Evolutionary conservation across 176 grass and related monocot species (phyloP).

Genomic region (Leersia perrieri): DNA sequence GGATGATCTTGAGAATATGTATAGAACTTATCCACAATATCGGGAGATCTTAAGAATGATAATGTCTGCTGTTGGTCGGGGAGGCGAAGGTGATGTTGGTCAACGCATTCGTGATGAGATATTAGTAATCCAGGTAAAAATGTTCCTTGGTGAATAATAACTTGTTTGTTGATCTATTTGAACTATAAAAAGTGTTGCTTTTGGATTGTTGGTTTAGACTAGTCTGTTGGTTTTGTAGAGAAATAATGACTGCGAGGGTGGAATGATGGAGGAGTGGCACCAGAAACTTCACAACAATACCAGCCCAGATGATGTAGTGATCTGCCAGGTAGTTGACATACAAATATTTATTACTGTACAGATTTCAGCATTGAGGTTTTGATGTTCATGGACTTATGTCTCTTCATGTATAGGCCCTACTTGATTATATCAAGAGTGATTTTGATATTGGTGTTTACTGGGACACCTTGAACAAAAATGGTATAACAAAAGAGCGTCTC

Average conservation of each 20-base stretch:
- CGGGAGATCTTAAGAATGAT: constrained; percentile 88
- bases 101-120: constrained; percentile 99
- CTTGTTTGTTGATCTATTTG: constrained; percentile 20
- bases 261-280: constrained; percentile 99
- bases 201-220: constrained; percentile 7
- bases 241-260: constrained; percentile 96
- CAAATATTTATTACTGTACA: constrained; percentile 2
- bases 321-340: constrained; percentile 79
- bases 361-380: constrained; percentile 25
- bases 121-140: constrained; percentile 95
- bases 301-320: constrained; percentile 97
- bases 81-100: constrained; percentile 97
- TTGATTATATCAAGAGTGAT: constrained; percentile 88
- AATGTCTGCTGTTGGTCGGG: constrained; percentile 88
- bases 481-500: constrained; percentile 87
- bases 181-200: background rate
- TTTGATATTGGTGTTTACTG: constrained; percentile 87
- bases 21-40: constrained; percentile 73
- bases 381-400: constrained; percentile 21
- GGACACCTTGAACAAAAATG: constrained; percentile 90
- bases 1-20: constrained; percentile 78
- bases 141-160: constrained; percentile 22
- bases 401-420: constrained; percentile 63
- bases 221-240: constrained; percentile 55
- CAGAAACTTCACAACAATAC: constrained; percentile 99